phyloP scores from a whole-genome alignment of 2,329 filamentous ascomycete genomes.

The Coniella vitis region DNA sequence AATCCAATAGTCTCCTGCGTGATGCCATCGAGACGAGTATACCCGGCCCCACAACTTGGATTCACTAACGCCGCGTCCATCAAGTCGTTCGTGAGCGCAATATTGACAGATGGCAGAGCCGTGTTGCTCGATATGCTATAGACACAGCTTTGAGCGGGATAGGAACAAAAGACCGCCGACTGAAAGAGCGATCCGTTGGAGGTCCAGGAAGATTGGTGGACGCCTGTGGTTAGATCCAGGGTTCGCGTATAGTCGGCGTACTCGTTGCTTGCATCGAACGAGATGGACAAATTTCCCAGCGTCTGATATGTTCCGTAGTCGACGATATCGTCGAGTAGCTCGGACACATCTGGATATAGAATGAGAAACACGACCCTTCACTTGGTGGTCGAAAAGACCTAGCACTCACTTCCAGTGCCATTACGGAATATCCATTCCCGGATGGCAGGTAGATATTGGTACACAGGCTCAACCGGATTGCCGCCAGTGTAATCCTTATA shows the following conservation, averaged over 20 bases:
- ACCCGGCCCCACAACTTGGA: conserved; percentile 26
- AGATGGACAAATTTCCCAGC: conserved; percentile 38
- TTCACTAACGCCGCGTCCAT: conserved; percentile 20
- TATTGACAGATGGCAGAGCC: conserved; percentile 31
- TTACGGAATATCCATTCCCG: conserved; percentile 41
- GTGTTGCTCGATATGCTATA: conserved; percentile 17
- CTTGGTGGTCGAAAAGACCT: too few species aligned
- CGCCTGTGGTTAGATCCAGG: conserved; percentile 36
- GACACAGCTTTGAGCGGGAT: conserved; percentile 29
- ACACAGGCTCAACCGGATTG: conserved; percentile 32
- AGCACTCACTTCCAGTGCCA: conserved; percentile 36
- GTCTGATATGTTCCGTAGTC: conserved; percentile 41
- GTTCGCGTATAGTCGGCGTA: conserved; percentile 31
- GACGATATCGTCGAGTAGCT: conserved; percentile 31
- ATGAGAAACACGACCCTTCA: neutral
- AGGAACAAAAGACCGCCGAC: conserved; percentile 37
- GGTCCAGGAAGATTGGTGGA: conserved; percentile 30
- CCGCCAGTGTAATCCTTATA: conserved; percentile 37
- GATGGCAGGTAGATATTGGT: conserved; percentile 32
- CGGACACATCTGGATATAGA: conserved; percentile 24
- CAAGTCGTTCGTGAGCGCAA: conserved; percentile 34
- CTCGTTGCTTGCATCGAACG: conserved; percentile 25
- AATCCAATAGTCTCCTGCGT: conserved; percentile 38
- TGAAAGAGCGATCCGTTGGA: conserved; percentile 26
- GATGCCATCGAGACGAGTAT: conserved; percentile 27